Conservation (phyloP, 306 rosid genomes). For the Benincasa hispida region DNA sequence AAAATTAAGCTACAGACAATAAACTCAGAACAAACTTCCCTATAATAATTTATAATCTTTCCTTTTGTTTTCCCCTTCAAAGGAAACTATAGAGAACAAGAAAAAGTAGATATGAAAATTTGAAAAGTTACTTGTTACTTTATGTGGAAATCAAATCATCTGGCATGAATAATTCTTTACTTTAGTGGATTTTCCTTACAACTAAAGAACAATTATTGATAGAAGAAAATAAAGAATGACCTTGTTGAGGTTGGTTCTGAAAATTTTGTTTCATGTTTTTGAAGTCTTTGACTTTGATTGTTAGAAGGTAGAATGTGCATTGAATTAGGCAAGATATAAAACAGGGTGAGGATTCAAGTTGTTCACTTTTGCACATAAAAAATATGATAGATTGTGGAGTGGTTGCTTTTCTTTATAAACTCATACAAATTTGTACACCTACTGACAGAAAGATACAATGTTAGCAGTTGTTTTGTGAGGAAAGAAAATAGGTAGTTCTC, state of each 20-base stretch:
- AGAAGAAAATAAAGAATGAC: slow-evolving; percentile 1
- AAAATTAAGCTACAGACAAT: neutral
- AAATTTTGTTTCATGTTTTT: slow-evolving; percentile 9
- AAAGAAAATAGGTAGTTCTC: neutral
- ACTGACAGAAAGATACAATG: neutral
- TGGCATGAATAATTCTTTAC: neutral
- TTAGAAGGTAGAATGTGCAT: neutral
- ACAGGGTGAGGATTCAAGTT: neutral
- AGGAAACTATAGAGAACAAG: neutral
- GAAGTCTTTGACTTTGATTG: neutral
- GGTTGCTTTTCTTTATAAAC: neutral
- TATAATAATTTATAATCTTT: neutral
- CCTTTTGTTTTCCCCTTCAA: neutral
- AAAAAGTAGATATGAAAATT: neutral
- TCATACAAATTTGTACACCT: neutral
- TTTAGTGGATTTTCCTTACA: neutral
- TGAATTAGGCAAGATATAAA: neutral
- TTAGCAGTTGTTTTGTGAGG: slow-evolving; percentile 1
- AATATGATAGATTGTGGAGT: neutral
- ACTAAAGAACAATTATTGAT: neutral
- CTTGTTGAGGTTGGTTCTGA: slow-evolving; percentile 12
- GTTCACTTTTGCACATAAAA: neutral
- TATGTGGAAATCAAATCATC: neutral
- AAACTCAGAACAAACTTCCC: slow-evolving; percentile 6
- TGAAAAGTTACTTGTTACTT: neutral